Conservation (phyloP, 805 yeast species). For the Candida bentonensis region DNA sequence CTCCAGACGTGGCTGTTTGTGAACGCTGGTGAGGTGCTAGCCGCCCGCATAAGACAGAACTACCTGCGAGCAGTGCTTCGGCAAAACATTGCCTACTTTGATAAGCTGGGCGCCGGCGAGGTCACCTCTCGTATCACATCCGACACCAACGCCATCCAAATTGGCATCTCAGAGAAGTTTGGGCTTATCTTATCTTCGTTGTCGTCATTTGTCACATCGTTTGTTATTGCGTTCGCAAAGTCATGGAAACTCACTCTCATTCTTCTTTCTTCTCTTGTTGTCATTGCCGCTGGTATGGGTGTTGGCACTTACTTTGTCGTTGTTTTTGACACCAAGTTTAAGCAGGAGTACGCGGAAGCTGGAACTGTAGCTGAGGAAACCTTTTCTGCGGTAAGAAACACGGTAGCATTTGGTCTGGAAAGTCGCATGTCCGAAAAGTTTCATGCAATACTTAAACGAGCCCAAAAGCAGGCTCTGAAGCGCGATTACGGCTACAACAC, state of each 20-base stretch:
- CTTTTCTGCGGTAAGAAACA: conserved; percentile 14
- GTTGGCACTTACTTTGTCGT: conserved; percentile 7
- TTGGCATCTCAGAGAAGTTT: conserved; percentile 16
- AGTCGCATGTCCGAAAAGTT: conserved; percentile 13
- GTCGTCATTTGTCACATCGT: conserved; percentile 13
- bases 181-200: conserved; percentile 12
- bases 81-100: conserved; percentile 16
- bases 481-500: conserved; percentile 10
- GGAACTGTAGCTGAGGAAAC: conserved; percentile 15
- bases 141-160: conserved; percentile 15
- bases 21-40: conserved; percentile 16
- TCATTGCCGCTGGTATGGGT: conserved; percentile 9
- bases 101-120: conserved; percentile 16
- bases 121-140: conserved; percentile 16
- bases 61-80: conserved; percentile 13
- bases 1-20: conserved; percentile 13
- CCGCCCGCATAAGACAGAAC: conserved; percentile 14
- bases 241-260: conserved; percentile 14
- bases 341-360: conserved; percentile 3
- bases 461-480: conserved; percentile 5
- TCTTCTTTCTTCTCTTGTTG: conserved; percentile 10
- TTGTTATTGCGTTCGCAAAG: conserved; percentile 11
- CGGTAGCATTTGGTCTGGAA: conserved; percentile 19
- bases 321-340: neutral
- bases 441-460: conserved; percentile 8